These are phyloP conservation scores for Talinum fruticosum DNA, from an alignment of 148 eudicot genomes.

Conservation along the genomic window DNA sequence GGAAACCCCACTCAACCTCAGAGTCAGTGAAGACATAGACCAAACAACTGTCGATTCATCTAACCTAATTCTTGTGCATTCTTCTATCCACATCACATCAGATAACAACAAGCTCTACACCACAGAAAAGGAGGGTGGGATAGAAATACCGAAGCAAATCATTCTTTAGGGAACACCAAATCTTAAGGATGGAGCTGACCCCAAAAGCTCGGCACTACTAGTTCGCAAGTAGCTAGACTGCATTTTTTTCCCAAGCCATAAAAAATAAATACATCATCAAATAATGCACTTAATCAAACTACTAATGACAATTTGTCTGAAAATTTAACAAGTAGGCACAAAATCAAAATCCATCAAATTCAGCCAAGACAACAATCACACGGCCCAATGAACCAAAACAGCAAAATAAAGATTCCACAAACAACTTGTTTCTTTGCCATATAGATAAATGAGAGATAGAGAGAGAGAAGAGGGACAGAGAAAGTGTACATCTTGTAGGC, in stretches of 20 bases:
- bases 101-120: too few species aligned
- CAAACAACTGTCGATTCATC: neutral
- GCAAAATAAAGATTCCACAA: neutral
- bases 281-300: neutral
- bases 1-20: neutral
- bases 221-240: neutral
- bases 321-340: neutral
- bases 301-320: neutral
- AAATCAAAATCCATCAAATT: slow-evolving; percentile 1
- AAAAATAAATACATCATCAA: neutral
- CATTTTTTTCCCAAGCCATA: neutral
- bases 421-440: neutral
- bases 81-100: too few species aligned
- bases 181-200: neutral
- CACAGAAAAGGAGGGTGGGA: too few species aligned
- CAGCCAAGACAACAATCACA: too few species aligned
- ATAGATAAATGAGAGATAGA: neutral
- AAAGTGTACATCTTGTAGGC: slow-evolving; percentile 36
- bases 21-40: neutral
- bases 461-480: neutral
- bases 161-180: too few species aligned
- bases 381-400: neutral
- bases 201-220: too few species aligned
- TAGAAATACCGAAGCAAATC: too few species aligned
- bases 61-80: neutral